Conservation (phyloP, 805 yeast species). For the Spathaspora girioi region DNA sequence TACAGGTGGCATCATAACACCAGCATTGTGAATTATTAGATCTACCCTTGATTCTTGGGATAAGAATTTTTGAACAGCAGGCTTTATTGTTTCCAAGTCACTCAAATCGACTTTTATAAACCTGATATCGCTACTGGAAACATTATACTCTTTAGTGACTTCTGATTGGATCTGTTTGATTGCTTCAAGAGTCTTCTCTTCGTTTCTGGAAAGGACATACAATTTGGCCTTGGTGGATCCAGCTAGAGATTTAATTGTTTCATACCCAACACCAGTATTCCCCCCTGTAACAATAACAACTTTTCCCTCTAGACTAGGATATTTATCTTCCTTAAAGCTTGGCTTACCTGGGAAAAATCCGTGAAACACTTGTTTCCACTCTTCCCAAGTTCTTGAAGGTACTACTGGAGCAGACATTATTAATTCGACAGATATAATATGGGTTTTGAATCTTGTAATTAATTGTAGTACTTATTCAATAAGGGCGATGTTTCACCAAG, state of each 20-base stretch:
- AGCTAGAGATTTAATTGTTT: constrained; percentile 25
- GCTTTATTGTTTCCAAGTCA: neutral
- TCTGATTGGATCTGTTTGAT: constrained; percentile 33
- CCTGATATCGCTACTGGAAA: constrained; percentile 7
- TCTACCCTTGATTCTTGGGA: constrained; percentile 13
- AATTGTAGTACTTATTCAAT: no score
- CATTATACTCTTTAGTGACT: constrained; percentile 16
- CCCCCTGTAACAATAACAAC: constrained; percentile 39
- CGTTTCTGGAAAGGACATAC: constrained; percentile 32
- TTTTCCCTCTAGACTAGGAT: constrained; percentile 33
- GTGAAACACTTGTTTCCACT: constrained; percentile 6
- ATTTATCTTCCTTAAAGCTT: constrained; percentile 5
- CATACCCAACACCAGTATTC: constrained; percentile 31
- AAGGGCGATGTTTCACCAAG: no score
- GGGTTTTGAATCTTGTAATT: no score
- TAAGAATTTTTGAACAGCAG: constrained; percentile 25
- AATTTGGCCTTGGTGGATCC: constrained; percentile 27
- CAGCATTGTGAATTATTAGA: constrained; percentile 18
- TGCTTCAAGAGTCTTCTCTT: constrained; percentile 24
- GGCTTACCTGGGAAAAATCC: constrained; percentile 10
- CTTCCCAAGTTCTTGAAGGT: constrained; percentile 3
- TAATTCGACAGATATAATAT: neutral
- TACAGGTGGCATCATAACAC: constrained; percentile 24
- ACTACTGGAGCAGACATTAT: constrained; percentile 1
- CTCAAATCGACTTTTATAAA: constrained; percentile 13